These are phyloP conservation scores for Fusarium sp. DNA, from an alignment of 2,329 filamentous ascomycete genomes.

Conservation along the genomic window DNA sequence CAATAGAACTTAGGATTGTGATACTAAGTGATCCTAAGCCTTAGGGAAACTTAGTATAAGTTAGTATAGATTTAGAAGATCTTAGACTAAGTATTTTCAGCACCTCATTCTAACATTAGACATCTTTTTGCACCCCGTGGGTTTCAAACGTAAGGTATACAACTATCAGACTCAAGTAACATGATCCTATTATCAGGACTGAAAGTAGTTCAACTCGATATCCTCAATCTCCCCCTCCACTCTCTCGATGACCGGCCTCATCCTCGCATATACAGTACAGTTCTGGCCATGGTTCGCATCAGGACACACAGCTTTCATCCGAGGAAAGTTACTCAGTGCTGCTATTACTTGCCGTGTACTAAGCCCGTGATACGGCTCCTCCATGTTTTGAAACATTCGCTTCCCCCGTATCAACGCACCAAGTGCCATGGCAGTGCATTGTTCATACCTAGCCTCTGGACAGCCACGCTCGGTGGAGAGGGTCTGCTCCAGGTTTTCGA, in stretches of 20 bases:
- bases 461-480: neutral
- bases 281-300: neutral
- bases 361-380: neutral
- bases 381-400: neutral
- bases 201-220: neutral
- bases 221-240: neutral
- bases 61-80: too few species aligned
- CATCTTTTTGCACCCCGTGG: too few species aligned
- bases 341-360: neutral
- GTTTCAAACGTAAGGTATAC: too few species aligned
- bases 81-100: too few species aligned
- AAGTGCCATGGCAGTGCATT: neutral
- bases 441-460: neutral
- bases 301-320: neutral
- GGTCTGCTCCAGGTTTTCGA: neutral
- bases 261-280: neutral
- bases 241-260: neutral
- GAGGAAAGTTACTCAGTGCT: neutral
- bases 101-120: too few species aligned
- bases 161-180: too few species aligned
- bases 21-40: too few species aligned
- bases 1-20: too few species aligned
- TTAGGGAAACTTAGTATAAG: too few species aligned
- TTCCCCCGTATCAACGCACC: neutral
- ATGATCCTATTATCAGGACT: too few species aligned